Evolutionary conservation across 2,329 filamentous ascomycete species (phyloP).

Genomic region (Phoma sp.): DNA sequence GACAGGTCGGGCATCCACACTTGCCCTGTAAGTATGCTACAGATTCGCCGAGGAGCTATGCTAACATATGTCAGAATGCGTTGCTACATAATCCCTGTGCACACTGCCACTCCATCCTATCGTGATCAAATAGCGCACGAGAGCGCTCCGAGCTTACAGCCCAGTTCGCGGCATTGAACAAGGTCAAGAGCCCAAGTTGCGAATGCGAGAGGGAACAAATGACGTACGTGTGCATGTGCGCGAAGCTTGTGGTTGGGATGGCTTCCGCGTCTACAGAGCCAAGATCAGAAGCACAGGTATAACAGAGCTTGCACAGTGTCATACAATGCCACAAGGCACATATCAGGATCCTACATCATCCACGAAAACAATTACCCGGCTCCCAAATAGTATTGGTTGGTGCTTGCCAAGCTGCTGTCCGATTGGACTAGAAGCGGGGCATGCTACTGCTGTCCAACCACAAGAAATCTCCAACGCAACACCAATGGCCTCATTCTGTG

Average conservation of each 20-base stretch:
- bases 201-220: too few species aligned
- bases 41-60: not conserved
- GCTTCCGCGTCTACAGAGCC: too few species aligned
- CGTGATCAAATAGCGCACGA: not conserved
- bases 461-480: not conserved
- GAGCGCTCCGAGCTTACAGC: not conserved
- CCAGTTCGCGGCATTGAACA: too few species aligned
- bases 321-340: not conserved
- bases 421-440: slow-evolving; percentile 3
- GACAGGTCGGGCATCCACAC: slow-evolving; percentile 22
- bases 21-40: slow-evolving; percentile 19
- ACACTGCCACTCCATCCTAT: not conserved
- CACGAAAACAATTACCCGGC: not conserved
- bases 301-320: not conserved
- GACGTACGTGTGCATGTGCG: too few species aligned
- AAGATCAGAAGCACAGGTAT: not conserved
- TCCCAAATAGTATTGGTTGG: not conserved
- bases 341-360: slow-evolving; percentile 5
- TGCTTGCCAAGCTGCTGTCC: not conserved
- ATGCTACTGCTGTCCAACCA: too few species aligned
- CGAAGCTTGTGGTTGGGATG: too few species aligned
- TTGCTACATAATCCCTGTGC: not conserved
- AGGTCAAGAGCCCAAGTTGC: not conserved
- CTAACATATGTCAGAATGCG: not conserved
- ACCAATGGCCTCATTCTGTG: not conserved